A percentile compares a stretch with the other conserved stretches of the same genome.
These are phyloP conservation scores for Licmophora abbreviata DNA, from an alignment of 108 stramenopile species.

Conservation along the genomic window DNA sequence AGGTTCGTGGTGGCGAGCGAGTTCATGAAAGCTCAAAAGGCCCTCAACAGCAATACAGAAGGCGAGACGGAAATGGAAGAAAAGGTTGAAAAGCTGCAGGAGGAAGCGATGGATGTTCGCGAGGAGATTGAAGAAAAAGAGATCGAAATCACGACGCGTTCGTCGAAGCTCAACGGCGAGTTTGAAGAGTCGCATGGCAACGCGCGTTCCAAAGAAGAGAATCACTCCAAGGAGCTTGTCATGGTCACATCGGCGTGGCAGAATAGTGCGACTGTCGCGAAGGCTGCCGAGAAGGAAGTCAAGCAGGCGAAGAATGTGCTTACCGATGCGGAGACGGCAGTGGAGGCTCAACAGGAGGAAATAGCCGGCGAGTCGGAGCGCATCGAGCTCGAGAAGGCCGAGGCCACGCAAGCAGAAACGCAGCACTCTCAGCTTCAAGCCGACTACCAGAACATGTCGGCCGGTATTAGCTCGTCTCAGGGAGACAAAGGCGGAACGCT, in stretches of 20 bases:
- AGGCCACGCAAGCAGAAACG: constrained; percentile 57
- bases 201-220: constrained; percentile 59
- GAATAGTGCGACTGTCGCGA: constrained; percentile 57
- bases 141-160: constrained; percentile 41
- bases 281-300: constrained; percentile 63
- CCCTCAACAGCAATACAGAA: constrained; percentile 47
- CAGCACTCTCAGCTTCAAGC: constrained; percentile 37
- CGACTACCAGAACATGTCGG: constrained; percentile 84
- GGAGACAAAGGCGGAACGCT: constrained; percentile 72
- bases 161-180: constrained; percentile 52
- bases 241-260: constrained; percentile 81
- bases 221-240: constrained; percentile 89
- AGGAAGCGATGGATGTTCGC: constrained; percentile 17
- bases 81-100: constrained; percentile 44
- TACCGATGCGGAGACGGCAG: constrained; percentile 40
- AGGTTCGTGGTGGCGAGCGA: constrained; percentile 91
- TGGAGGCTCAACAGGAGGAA: constrained; percentile 50
- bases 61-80: constrained; percentile 58
- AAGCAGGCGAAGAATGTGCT: constrained; percentile 51
- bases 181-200: constrained; percentile 42
- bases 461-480: constrained; percentile 72
- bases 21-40: constrained; percentile 58
- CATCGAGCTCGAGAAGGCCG: constrained; percentile 49
- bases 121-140: constrained; percentile 52
- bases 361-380: constrained; percentile 36